Evolutionary conservation across 768 basidiomycete genomes (phyloP).

Genomic region (Tricholoma hemisulphureum): DNA sequence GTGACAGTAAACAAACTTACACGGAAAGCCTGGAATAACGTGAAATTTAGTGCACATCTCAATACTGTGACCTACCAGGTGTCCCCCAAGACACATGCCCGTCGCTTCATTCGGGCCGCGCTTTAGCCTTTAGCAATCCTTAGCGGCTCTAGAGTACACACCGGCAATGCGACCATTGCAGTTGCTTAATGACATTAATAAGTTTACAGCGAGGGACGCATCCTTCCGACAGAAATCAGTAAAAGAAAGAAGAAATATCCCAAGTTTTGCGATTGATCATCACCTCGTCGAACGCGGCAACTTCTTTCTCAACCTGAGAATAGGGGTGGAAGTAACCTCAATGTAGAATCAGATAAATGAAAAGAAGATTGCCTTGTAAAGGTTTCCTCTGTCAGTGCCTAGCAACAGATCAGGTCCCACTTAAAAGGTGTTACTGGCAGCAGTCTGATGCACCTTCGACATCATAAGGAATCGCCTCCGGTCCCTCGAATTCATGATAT

Average conservation of each 20-base stretch:
- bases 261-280: not conserved
- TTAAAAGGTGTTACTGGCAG: not conserved
- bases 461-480: slow-evolving; percentile 88
- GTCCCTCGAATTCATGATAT: slow-evolving; percentile 92
- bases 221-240: slow-evolving; percentile 48
- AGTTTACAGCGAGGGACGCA: slow-evolving; percentile 71
- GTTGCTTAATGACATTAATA: slow-evolving; percentile 67
- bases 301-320: slow-evolving; percentile 84
- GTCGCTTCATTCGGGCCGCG: slow-evolving; percentile 53
- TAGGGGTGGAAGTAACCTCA: slow-evolving; percentile 4
- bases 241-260: not conserved
- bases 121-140: slow-evolving; percentile 9
- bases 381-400: slow-evolving; percentile 92
- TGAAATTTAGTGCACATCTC: not conserved
- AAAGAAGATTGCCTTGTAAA: slow-evolving; percentile 63
- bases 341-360: not conserved
- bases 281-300: slow-evolving; percentile 88
- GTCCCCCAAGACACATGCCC: slow-evolving; percentile 90
- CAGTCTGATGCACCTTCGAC: slow-evolving; percentile 53
- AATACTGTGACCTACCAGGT: slow-evolving; percentile 52
- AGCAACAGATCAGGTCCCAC: slow-evolving; percentile 2
- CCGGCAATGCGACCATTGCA: slow-evolving; percentile 93
- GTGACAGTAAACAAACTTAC: slow-evolving; percentile 23
- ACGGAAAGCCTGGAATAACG: slow-evolving; percentile 36
- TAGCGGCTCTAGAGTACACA: slow-evolving; percentile 29